These are phyloP conservation scores for Nakaseomyces delphensis DNA, from an alignment of 1,139 yeast genomes.

Conservation along the genomic window DNA sequence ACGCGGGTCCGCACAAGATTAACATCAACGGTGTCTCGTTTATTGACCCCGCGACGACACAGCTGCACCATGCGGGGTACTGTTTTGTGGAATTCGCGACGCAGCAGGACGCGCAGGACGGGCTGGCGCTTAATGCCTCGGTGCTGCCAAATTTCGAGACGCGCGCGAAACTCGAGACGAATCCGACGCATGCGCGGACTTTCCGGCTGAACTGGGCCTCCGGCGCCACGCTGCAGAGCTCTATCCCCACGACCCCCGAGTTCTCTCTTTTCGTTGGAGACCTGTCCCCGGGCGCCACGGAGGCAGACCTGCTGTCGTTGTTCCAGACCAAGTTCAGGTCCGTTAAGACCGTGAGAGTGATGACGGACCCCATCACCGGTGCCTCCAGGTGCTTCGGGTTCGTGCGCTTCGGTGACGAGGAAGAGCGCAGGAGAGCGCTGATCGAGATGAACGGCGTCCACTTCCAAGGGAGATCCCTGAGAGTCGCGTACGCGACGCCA, in stretches of 20 bases:
- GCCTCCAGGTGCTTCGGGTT: conserved; percentile 85
- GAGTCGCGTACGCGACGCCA: conserved; percentile 70
- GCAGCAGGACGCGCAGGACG: conserved; percentile 60
- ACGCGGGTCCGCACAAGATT: conserved; percentile 17
- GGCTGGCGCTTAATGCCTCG: conserved; percentile 60
- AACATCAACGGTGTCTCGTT: conserved; percentile 30
- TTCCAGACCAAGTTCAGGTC: conserved; percentile 68
- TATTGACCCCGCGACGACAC: conserved; percentile 30
- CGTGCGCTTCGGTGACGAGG: conserved; percentile 66
- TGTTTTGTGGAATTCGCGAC: conserved; percentile 77
- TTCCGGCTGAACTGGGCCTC: conserved; percentile 85
- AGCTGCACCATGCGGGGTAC: conserved; percentile 56
- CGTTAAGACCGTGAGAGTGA: conserved; percentile 76
- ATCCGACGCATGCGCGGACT: conserved; percentile 32
- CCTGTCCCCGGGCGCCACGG: conserved; percentile 67
- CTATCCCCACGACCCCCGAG: conserved; percentile 37
- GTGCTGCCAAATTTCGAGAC: conserved; percentile 53
- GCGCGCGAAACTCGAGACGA: conserved; percentile 19
- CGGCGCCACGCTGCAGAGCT: conserved; percentile 45
- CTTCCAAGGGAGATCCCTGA: conserved; percentile 65
- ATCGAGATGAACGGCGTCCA: conserved; percentile 75
- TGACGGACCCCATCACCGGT: conserved; percentile 71
- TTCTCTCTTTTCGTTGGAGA: conserved; percentile 83
- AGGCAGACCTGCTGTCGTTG: conserved; percentile 53
- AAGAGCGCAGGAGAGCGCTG: conserved; percentile 68